Evolutionary conservation across 495 filamentous ascomycete species (phyloP).

Genomic region (Lichenothelia convexa): DNA sequence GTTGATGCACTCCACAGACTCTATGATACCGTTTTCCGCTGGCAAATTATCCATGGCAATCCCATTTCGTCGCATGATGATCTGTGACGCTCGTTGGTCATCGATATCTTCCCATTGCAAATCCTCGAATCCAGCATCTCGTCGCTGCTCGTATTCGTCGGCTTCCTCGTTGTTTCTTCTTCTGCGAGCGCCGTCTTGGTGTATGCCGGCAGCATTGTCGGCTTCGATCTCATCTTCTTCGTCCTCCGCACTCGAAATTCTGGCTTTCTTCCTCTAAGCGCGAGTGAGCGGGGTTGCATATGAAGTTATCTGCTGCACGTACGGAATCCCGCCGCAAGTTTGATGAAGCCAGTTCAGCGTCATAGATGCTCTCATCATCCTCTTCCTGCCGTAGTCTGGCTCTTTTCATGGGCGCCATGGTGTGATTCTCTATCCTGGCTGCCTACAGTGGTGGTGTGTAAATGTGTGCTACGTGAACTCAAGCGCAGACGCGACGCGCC

Average conservation of each 20-base stretch:
- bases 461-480: too few species aligned
- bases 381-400: background rate
- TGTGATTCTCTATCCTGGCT: too few species aligned
- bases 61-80: conserved; percentile 38
- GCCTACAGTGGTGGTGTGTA: too few species aligned
- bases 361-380: background rate
- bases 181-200: conserved; percentile 18
- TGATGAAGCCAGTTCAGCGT: conserved; percentile 3
- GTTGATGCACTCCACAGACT: conserved; percentile 68
- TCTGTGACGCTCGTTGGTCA: conserved; percentile 54
- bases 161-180: conserved; percentile 16
- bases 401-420: background rate
- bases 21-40: conserved; percentile 69
- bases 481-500: too few species aligned
- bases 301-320: background rate
- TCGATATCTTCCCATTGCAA: conserved; percentile 35
- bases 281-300: background rate
- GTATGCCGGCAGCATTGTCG: background rate
- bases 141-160: conserved; percentile 19
- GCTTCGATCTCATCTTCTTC: conserved; percentile 12
- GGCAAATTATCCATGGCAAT: conserved; percentile 45
- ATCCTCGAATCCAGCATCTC: conserved; percentile 34
- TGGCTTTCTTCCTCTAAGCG: background rate
- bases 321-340: conserved; percentile 1
- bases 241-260: conserved; percentile 5